Evolutionary conservation across 768 basidiomycete species (phyloP), one percentile per base, ranked within the genome.

Genomic region (Agrocybe pediades): DNA sequence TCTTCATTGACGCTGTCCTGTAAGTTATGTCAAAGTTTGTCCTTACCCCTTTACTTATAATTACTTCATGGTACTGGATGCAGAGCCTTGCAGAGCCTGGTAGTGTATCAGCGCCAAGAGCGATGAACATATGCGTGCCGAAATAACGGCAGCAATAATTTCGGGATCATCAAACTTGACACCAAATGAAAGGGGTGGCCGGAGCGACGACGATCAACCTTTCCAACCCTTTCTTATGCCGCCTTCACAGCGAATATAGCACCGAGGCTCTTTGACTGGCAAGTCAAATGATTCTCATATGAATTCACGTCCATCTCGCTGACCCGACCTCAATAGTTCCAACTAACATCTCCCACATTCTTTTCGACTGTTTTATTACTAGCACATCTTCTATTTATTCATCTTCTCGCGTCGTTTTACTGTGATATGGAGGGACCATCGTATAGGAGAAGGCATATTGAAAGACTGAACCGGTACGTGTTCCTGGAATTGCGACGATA

Each of bases 311-410:
- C 40, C n/a, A n/a, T n/a, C n/a, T n/a, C n/a, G n/a, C n/a, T n/a
- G n/a, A n/a, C n/a, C n/a, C n/a, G n/a, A n/a, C n/a, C n/a, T n/a
- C n/a, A n/a, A n/a, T n/a, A n/a, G n/a, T n/a, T n/a, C n/a, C n/a
- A n/a, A n/a, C n/a, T n/a, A n/a, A n/a, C n/a, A n/a, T n/a, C 21
- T 2, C 44, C 17, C 45, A 46, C 45, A 46, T n/a, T 46, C 45
- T 46, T 46, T 46, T 46, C 9, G 2, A 17, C 16, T 11, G 9
- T 27, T 29, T 1, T 19, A 13, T 45, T 29, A 29, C 19, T 29
- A 15, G 16, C n/a, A 36, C n/a, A 11, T 46, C 29, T 46, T 15
- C 45, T 27, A 46, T 4, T 29, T 29, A 27, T 17, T 27, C 6
- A 27, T 27, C 45, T 36, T 36, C 33, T n/a, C 5, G 33, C 5